Base-by-base conservation (phyloP, 495 filamentous ascomycete genomes). In the Tuber indicum region DNA sequence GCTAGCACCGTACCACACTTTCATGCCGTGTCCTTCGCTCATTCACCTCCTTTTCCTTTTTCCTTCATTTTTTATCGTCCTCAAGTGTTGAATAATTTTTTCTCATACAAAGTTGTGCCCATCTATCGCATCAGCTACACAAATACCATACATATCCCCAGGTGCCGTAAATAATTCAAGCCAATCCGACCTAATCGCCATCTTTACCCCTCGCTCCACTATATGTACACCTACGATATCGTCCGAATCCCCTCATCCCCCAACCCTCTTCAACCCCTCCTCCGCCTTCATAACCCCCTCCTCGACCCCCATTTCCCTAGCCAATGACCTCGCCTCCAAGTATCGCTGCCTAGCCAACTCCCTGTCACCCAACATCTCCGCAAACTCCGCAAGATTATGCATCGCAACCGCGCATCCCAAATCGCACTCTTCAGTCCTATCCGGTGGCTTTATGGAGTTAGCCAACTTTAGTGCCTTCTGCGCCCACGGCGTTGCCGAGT, bases 331-430 rank as follows among this genome's bases (percentile, higher is more conserved):
- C 23, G 93, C 92, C 81, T 97, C 89, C 58, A 87, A 84, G 81
- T 91, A 94, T 78, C 85, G 85, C 76, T 84, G 86, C 77, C 85
- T 85, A 21, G 96, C 96, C 79, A 91, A 88, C n/a, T 86, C 85
- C 0, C 85, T 76, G 80, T 92, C 86, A 3, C 91, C 90, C 72
- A 89, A 84, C 86, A 93, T 89, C 76, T 91, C 88, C 1, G 93
- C 91, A 78, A 99, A 89, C 76, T 94, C 91, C 19, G 90, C 96
- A 70, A 98, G 87, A 84, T 97, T 97, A 83, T 92, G 90, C 62
- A 91, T 91, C n/a, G 95, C 92, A 16, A 89, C 91, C 0, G 91
- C 92, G 83, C 96, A 98, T 21, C 90, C 92, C n/a, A 90, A 79
- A 85, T 97, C 93, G 83, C 96, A 98, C 82, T 96, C 92, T 45